Evolutionary conservation across 1,284 basidiomycete genomes (phyloP).

Genomic region (Ustilago vetiveriae): DNA sequence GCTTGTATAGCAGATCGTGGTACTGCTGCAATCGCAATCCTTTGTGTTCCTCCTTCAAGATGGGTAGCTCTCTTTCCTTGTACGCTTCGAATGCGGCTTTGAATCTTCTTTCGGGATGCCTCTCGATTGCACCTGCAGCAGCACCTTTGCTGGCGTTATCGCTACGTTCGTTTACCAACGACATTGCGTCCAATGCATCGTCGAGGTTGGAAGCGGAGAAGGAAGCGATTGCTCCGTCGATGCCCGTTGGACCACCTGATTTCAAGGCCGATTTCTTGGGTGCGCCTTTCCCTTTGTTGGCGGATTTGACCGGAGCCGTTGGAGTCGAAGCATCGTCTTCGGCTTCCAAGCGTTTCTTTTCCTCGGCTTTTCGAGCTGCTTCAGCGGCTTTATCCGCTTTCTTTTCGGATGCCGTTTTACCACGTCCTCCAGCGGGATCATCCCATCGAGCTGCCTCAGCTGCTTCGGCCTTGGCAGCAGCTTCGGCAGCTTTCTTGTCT

Average conservation of each 20-base stretch:
- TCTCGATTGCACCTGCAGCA: conserved; percentile 82
- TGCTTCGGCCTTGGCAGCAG: conserved; percentile 73
- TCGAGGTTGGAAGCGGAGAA: conserved; percentile 88
- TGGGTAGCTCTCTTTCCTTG: conserved; percentile 85
- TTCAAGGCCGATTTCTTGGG: conserved; percentile 42
- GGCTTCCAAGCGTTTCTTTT: conserved; percentile 71
- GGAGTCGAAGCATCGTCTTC: conserved; percentile 82
- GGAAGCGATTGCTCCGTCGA: conserved; percentile 65
- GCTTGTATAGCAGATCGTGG: conserved; percentile 69
- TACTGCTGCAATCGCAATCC: conserved; percentile 86
- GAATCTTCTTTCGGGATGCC: conserved; percentile 85
- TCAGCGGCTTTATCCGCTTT: conserved; percentile 73
- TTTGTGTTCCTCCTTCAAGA: conserved; percentile 80
- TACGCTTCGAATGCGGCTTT: conserved; percentile 87
- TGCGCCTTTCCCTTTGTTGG: conserved; percentile 69
- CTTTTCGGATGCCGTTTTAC: conserved; percentile 78
- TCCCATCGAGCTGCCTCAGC: conserved; percentile 83
- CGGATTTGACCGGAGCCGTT: conserved; percentile 74
- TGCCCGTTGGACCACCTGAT: conserved; percentile 26
- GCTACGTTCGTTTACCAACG: conserved; percentile 87
- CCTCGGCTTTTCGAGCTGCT: conserved; percentile 70
- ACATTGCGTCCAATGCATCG: conserved; percentile 87
- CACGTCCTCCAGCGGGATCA: conserved; percentile 71
- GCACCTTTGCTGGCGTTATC: conserved; percentile 79
- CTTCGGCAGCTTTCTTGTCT: conserved; percentile 75